Percentiles rank a stretch among this genome's conserved stretches.
phyloP scores from a whole-genome alignment of 441 rosid species.

The Cnidoscolus chayamansa region DNA sequence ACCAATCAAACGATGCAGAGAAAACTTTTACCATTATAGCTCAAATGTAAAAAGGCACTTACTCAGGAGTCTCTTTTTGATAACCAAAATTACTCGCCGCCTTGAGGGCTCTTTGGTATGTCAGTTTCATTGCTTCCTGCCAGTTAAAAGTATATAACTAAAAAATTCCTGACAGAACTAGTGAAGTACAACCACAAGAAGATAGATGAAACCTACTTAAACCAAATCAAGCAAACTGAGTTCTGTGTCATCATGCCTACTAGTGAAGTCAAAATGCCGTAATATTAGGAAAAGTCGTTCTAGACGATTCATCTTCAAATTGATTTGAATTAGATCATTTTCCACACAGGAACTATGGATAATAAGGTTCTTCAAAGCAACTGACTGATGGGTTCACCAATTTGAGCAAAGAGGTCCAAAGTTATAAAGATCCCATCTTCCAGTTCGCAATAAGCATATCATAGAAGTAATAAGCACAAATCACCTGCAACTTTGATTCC shows the following conservation, averaged over 20 bases:
- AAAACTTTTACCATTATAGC: background rate
- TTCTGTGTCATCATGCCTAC: background rate
- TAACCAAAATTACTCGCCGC: constrained; percentile 92
- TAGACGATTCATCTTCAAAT: background rate
- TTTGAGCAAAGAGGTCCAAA: background rate
- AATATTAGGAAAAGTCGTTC: background rate
- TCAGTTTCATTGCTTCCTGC: constrained; percentile 98
- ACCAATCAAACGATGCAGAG: background rate
- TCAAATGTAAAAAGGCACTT: constrained; percentile 35
- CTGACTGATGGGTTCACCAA: background rate
- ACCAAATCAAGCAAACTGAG: background rate
- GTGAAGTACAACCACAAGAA: constrained; percentile 6
- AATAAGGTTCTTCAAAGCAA: constrained; percentile 1
- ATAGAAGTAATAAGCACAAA: constrained; percentile 6
- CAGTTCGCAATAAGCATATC: background rate
- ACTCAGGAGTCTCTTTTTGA: constrained; percentile 95
- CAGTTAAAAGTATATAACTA: constrained; percentile 22
- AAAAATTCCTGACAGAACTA: background rate
- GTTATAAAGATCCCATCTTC: background rate
- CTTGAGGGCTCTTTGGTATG: constrained; percentile 82
- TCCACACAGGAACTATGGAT: background rate
- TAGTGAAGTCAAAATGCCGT: background rate
- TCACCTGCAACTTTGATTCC: constrained; percentile 90
- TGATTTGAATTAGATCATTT: constrained; percentile 3
- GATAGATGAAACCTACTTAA: background rate